Conservation (phyloP, 2,329 filamentous ascomycete genomes). For the Boeremia exigua region DNA sequence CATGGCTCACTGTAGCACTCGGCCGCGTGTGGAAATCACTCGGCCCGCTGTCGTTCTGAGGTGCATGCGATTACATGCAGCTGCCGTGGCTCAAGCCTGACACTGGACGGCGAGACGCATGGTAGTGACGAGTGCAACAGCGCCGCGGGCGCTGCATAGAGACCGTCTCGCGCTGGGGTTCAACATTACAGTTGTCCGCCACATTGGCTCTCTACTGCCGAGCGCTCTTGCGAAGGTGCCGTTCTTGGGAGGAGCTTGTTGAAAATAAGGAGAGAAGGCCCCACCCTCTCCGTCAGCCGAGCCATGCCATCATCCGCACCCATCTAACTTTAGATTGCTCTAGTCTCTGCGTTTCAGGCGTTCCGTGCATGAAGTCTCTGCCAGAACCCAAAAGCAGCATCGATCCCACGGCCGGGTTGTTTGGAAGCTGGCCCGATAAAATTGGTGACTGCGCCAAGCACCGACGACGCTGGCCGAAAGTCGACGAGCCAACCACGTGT, state of each 20-base stretch:
- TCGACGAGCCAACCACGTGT: constrained; percentile 17
- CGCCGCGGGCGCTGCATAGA: constrained; percentile 9
- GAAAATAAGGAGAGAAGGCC: constrained; percentile 8
- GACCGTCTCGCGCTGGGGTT: constrained; percentile 13
- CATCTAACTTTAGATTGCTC: constrained; percentile 16
- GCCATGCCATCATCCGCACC: constrained; percentile 8
- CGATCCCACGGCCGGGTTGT: constrained; percentile 10
- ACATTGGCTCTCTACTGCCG: constrained; percentile 21
- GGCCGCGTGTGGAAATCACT: constrained; percentile 2
- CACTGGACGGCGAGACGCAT: constrained; percentile 8
- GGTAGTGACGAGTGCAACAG: constrained; percentile 20
- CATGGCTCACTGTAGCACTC: constrained; percentile 11
- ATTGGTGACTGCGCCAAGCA: not conserved
- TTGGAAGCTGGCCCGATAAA: constrained; percentile 7
- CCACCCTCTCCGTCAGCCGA: constrained; percentile 5
- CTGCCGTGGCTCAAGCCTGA: constrained; percentile 7
- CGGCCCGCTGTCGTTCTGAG: constrained; percentile 11
- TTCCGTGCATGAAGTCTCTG: constrained; percentile 14
- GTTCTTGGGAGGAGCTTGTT: constrained; percentile 14
- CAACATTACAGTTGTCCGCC: constrained; percentile 14
- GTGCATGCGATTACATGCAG: constrained; percentile 4
- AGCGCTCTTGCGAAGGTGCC: constrained; percentile 1
- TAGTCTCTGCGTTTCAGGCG: constrained; percentile 9
- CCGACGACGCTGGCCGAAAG: not conserved
- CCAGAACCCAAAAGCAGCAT: constrained; percentile 11